These are phyloP conservation scores for Bryum argenteum DNA, from an alignment of 225 moss, liverwort and hornwort genomes.

Conservation along the genomic window DNA sequence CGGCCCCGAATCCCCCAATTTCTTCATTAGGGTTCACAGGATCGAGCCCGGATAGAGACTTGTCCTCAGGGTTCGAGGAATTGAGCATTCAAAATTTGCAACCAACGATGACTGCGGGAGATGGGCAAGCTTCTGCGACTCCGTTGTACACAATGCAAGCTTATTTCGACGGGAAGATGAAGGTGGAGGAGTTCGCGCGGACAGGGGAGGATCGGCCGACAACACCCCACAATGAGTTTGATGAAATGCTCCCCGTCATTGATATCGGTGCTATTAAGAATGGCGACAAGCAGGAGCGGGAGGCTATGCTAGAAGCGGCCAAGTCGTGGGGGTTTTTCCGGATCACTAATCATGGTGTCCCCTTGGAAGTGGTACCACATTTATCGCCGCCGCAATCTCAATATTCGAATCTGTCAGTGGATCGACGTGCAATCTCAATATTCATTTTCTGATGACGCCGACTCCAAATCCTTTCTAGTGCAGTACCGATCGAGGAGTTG, in stretches of 20 bases:
- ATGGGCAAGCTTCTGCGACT: too few species aligned
- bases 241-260: slow-evolving; percentile 33
- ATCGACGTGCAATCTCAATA: too few species aligned
- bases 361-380: slow-evolving; percentile 20
- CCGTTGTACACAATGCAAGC: slow-evolving; percentile 30
- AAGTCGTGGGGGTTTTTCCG: slow-evolving; percentile 58
- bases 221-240: slow-evolving; percentile 25
- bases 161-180: slow-evolving; percentile 21
- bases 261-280: slow-evolving; percentile 23
- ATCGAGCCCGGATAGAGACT: too few species aligned
- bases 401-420: not conserved
- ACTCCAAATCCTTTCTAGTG: too few species aligned
- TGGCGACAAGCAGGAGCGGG: not conserved
- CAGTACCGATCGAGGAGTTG: not conserved
- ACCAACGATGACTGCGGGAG: slow-evolving; percentile 10
- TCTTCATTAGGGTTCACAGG: not conserved
- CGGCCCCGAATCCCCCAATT: not conserved
- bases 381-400: not conserved
- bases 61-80: too few species aligned
- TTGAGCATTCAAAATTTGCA: not conserved
- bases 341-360: slow-evolving; percentile 26
- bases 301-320: slow-evolving; percentile 41
- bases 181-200: slow-evolving; percentile 25
- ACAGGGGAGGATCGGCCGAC: slow-evolving; percentile 8
- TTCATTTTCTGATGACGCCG: not conserved